Conservation (phyloP, 306 rosid species). For the Psophocarpus tetragonolobus region DNA sequence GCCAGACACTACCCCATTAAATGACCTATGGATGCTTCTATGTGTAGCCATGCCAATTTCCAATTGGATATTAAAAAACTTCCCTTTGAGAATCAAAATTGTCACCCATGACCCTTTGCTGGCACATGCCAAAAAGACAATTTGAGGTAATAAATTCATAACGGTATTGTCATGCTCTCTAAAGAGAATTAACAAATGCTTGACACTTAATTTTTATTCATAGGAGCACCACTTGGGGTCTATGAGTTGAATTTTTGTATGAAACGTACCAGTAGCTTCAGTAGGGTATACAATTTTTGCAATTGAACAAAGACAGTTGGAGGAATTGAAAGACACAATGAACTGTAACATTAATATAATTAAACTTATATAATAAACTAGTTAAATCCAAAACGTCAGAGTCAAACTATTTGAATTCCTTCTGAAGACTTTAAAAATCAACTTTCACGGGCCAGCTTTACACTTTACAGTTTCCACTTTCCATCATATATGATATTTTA, state of each 20-base stretch:
- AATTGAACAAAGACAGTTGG: conserved; percentile 34
- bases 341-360: conserved; percentile 31
- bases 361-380: background rate
- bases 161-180: conserved; percentile 37
- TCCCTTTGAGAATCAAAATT: background rate
- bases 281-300: conserved; percentile 8
- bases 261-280: conserved; percentile 21
- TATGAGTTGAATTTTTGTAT: conserved; percentile 16
- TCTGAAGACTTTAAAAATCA: background rate
- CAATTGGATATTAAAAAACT: background rate
- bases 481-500: background rate
- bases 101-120: conserved; percentile 11
- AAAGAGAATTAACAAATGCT: conserved; percentile 17
- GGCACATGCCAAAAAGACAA: conserved; percentile 21
- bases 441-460: conserved; percentile 25
- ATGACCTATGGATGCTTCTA: background rate
- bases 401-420: conserved; percentile 21
- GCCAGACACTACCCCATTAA: background rate
- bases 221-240: background rate
- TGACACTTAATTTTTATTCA: background rate
- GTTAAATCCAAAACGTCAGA: conserved; percentile 18
- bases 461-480: conserved; percentile 10
- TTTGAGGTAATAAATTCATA: conserved; percentile 35
- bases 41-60: background rate
- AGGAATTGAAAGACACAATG: conserved; percentile 24